Base-by-base conservation (phyloP, 257 asterid species). In the Solanum arcanum region DNA sequence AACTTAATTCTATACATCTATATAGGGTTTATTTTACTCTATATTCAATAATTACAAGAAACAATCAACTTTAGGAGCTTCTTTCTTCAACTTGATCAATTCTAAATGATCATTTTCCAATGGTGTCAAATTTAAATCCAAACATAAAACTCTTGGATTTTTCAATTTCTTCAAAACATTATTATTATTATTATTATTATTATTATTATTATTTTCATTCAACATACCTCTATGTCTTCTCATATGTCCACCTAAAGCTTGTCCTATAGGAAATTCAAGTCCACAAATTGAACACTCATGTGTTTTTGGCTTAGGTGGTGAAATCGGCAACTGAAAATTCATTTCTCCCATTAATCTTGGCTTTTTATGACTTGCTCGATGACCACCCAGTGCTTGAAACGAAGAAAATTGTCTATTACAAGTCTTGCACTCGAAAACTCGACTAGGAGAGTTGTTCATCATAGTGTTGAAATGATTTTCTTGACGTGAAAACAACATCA, bases 331-430 rank as follows among this genome's bases (percentile, higher is more conserved):
- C 8, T 68, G 85, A 5, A 70, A 62, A 10, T 78, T 64, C 9
- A 90, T 77, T 41, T 90, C 93, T 12, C 46, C 86, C 39, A 41
- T 72, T 52, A 92, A 44, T 85, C 89, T 86, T 86, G 95, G 93
- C 88, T 89, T 93, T 86, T 94, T 94, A 86, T 94, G 98, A 92
- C 95, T 94, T 8, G 96, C 95, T 23, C 98, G 90, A 92, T 94
- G 98, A 68, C 98, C 98, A 9, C 98, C 98, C n/a, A 94, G 92
- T n/a, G 98, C 97, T 84, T 94, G 98, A 33, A 94, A 94, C 12
- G 98, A 94, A 46, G 95, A 80, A 82, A 94, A 94, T 87, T 90
- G 93, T 76, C 94, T 37, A 75, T 90, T 91, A 47, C 98, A 94
- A 1, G 96, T 94, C 46, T 94, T 93, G 89, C 98, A 94, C 90